Base-by-base conservation (phyloP, 116 monocot genomes). In the Trichopus zeylanicus region DNA sequence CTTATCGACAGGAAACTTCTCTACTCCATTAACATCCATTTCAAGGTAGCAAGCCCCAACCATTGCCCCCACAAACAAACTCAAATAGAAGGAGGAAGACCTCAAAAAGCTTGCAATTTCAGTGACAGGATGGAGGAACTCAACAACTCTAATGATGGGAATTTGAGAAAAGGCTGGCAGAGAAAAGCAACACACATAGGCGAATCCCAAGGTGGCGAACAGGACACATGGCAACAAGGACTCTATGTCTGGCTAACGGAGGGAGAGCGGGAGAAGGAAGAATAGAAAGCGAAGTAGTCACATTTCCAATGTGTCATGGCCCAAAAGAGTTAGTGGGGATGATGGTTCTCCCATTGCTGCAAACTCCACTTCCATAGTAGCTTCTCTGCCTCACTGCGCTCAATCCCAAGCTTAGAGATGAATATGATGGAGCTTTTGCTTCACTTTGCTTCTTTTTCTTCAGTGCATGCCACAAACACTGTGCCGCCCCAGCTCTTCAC, bases 11-110 rank as follows among this genome's bases (percentile, higher is more conserved):
- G 78, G 75, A 74, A 94, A 94, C 26, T 54, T 57, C 76, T 81
- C 94, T 46, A 83, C 86, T 3, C 94, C 89, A 78, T 89, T 83
- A 39, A 83, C 89, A 60, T 83, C 83, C 46, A 94, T 71, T 60
- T 85, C 76, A 57, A 92, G 75, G 57, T 78, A 68, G 59, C 72
- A 80, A 59, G 27, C 42, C 70, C 66, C 30, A 61, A 53, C 55
- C 75, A 77, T 78, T 51, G 73, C 56, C 34, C 57, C 61, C 57
- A 49, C 54, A 29, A 48, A 12, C 6, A 35, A 56, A 67, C 53
- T 11, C 35, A 60, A 56, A 13, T 38, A 46, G 19, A 51, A 63
- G 18, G 7, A 60, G 25, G 16, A 67, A n/a, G 46, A 49, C 25
- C 56, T 48, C 8, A 61, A 61, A 52, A 33, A 8, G 32, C 32